phyloP scores from a whole-genome alignment of 345 rosid genomes.

The Mercurialis annua region DNA sequence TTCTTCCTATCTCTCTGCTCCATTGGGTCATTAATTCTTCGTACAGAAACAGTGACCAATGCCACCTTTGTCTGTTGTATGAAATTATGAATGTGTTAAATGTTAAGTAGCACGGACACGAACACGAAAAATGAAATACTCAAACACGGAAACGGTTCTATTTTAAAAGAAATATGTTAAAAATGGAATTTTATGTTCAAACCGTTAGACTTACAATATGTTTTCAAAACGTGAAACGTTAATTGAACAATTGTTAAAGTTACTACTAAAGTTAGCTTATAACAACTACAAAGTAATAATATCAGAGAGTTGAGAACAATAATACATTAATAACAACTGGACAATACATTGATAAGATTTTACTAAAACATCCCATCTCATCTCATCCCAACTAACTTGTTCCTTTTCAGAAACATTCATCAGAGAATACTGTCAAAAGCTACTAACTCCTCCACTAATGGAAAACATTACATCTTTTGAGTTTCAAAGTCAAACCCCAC shows the following conservation, averaged over 20 bases:
- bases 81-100: too few relatives aligned
- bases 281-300: neutral
- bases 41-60: slow-evolving; percentile 21
- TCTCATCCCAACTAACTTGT: slow-evolving; percentile 4
- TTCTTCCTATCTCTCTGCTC: slow-evolving; percentile 8
- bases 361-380: slow-evolving; percentile 17
- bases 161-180: too few relatives aligned
- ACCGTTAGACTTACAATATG: too few relatives aligned
- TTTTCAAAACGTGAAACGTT: too few relatives aligned
- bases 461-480: slow-evolving; percentile 6
- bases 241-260: too few relatives aligned
- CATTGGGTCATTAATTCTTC: slow-evolving; percentile 8
- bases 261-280: too few relatives aligned
- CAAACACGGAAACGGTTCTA: too few relatives aligned
- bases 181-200: too few relatives aligned
- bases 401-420: slow-evolving; percentile 5
- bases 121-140: too few relatives aligned
- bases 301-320: neutral
- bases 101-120: too few relatives aligned
- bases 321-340: slow-evolving; percentile 26
- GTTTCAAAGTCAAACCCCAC: slow-evolving; percentile 20
- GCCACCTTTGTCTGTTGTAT: slow-evolving; percentile 20
- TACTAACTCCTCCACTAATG: slow-evolving; percentile 15
- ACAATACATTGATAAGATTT: slow-evolving; percentile 17
- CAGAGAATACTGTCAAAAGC: slow-evolving; percentile 19